phyloP scores from a whole-genome alignment of 495 filamentous ascomycete genomes.

The Penicillium soppii region DNA sequence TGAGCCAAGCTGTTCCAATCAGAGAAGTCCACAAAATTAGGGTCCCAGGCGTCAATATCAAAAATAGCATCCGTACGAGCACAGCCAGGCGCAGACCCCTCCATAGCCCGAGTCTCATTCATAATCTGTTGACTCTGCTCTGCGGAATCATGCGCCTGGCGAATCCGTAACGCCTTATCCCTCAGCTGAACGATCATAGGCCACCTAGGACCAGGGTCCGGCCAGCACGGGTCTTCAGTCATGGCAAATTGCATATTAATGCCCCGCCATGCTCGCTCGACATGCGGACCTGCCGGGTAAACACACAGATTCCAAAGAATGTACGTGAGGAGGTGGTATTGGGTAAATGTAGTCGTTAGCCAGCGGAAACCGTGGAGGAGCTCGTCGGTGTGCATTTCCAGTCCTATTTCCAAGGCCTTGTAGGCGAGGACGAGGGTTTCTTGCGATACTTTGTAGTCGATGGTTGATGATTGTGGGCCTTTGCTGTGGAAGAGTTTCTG shows the following conservation, averaged over 20 bases:
- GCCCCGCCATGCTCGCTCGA: conserved; percentile 20
- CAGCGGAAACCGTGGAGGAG: conserved; percentile 28
- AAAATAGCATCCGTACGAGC: conserved; percentile 1
- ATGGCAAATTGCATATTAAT: conserved; percentile 21
- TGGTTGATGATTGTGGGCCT: not conserved
- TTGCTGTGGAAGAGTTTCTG: conserved; percentile 22
- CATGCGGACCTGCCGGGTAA: conserved; percentile 14
- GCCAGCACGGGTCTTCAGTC: conserved; percentile 14
- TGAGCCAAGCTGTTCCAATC: conserved; percentile 25
- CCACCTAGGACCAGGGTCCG: conserved; percentile 23
- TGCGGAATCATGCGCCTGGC: conserved; percentile 10
- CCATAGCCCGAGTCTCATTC: not conserved
- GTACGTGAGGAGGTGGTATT: conserved; percentile 32
- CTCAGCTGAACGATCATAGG: conserved; percentile 21
- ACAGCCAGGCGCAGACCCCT: not conserved
- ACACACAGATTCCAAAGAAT: conserved; percentile 34
- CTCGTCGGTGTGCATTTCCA: conserved; percentile 26
- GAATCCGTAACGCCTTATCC: conserved; percentile 24
- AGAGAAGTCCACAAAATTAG: conserved; percentile 18
- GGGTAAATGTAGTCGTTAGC: conserved; percentile 27
- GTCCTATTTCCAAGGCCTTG: conserved; percentile 17
- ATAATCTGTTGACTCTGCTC: not conserved
- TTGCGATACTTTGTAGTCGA: conserved; percentile 5
- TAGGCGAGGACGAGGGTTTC: conserved; percentile 18
- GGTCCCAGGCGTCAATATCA: conserved; percentile 20